Evolutionary conservation across 2,329 filamentous ascomycete genomes (phyloP), one percentile per base, ranked within the genome.

Genomic region (Neopestalotiopsis sp.): DNA sequence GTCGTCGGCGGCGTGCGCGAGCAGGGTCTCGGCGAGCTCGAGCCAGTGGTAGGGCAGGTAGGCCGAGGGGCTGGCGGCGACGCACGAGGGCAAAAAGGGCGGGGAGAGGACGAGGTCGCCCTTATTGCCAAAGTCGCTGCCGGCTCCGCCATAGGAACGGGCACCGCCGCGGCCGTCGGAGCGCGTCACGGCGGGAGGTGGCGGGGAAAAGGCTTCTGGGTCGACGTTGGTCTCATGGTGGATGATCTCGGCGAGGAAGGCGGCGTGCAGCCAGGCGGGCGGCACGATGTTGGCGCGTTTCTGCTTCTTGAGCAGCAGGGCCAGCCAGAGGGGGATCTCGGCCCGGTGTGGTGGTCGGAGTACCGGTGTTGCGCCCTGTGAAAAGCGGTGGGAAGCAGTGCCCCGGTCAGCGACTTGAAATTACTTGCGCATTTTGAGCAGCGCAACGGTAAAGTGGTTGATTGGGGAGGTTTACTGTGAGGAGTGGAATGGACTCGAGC

Each of bases 11-110:
- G 95, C 95, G 67, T 94, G 92, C 61, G 95, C 92, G 2, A 99
- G 88, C 60, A 99, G 84, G 78, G 97, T 90, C 81, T 97, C 94
- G 20, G 92, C 91, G 9, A 98, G 83, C 81, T 98, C 96, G 57
- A 97, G 88, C 95, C 95, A 99, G 83, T 98, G 95, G 78, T 97
- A 98, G 0, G 96, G 96, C 40, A 99, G 84, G 14, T 91, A 89
- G 56, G 90, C 89, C 0, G 90, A 82, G 9, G 91, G 89, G 1
- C 92, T 89, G 61, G 89, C 84, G 24, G 91, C 89, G 0, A 92
- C 94, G 72, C 92, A 94, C 17, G 91, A 91, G 1, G 90, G 88
- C 1, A 97, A 81, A 77, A 98, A 98, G 0, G 95, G 95, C 4
- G 95, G 89, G 0, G 90, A 89, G 0, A 90, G 77, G 1, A 82